phyloP scores from a whole-genome alignment of 306 rosid species.

The Quercus suber region DNA sequence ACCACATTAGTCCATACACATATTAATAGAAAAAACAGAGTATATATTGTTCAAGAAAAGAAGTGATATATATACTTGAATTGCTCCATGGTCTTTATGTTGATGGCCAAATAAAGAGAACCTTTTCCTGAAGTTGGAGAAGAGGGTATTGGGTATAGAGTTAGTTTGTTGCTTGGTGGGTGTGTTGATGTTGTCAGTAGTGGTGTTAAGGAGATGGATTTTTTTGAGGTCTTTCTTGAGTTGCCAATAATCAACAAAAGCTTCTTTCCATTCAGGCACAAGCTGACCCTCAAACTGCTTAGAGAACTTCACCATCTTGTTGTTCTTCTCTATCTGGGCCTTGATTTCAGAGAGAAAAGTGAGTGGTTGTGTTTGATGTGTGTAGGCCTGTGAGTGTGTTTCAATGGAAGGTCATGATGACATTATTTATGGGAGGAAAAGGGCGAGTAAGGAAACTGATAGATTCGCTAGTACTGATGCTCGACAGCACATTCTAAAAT shows the following conservation, averaged over 20 bases:
- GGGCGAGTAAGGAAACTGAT: slow-evolving; percentile 19
- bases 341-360: slow-evolving; percentile 11
- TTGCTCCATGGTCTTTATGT: slow-evolving; percentile 72
- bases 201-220: slow-evolving; percentile 46
- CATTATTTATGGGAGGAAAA: slow-evolving; percentile 63
- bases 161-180: slow-evolving; percentile 21
- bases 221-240: slow-evolving; percentile 82
- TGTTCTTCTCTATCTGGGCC: neutral
- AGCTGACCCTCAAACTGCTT: slow-evolving; percentile 90
- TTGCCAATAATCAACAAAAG: slow-evolving; percentile 86
- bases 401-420: slow-evolving; percentile 47
- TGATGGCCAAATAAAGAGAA: slow-evolving; percentile 59
- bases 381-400: slow-evolving; percentile 42
- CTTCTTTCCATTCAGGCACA: slow-evolving; percentile 98
- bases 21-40: no score
- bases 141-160: slow-evolving; percentile 41
- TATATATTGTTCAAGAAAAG: neutral
- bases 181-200: slow-evolving; percentile 14
- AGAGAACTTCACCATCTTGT: slow-evolving; percentile 87
- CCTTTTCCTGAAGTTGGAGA: slow-evolving; percentile 49
- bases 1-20: neutral
- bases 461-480: slow-evolving; percentile 69
- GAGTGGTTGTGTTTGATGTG: slow-evolving; percentile 15
- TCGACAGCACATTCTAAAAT: slow-evolving; percentile 94
- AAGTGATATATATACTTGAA: slow-evolving; percentile 58